A percentile compares a stretch with the other conserved stretches of the same genome.
phyloP scores from a whole-genome alignment of 2,329 filamentous ascomycete species.

The Myriosclerotinia curreyana region DNA sequence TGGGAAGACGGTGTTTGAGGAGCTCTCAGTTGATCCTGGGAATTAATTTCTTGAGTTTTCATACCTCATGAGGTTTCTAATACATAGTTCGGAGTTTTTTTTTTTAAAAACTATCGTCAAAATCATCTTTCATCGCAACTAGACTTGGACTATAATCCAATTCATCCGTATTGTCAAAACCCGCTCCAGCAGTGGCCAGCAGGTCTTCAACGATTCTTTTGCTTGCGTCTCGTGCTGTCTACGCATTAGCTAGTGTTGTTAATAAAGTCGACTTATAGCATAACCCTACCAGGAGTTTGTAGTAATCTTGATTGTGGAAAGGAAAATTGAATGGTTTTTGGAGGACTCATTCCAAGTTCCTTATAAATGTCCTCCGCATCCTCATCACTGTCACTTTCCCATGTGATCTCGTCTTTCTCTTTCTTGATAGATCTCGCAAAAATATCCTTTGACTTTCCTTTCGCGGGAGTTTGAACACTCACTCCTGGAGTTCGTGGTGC shows the following conservation, averaged over 20 bases:
- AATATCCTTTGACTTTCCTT: slow-evolving; percentile 50
- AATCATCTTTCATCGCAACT: slow-evolving; percentile 61
- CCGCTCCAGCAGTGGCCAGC: slow-evolving; percentile 72
- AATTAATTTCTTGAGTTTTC: slow-evolving; percentile 8
- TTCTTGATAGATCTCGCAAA: slow-evolving; percentile 41
- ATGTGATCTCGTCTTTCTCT: slow-evolving; percentile 57
- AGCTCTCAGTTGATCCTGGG: not conserved
- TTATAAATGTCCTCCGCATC: slow-evolving; percentile 59
- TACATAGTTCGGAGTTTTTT: slow-evolving; percentile 29
- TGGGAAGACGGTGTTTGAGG: not conserved
- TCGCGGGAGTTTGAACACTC: slow-evolving; percentile 76
- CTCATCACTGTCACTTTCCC: slow-evolving; percentile 66
- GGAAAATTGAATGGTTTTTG: slow-evolving; percentile 88
- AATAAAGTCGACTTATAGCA: not conserved
- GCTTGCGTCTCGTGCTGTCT: slow-evolving; percentile 72
- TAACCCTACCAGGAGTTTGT: slow-evolving; percentile 70
- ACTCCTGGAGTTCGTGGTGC: slow-evolving; percentile 72
- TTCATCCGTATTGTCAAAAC: slow-evolving; percentile 49
- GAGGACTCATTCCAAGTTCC: slow-evolving; percentile 72
- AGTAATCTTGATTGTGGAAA: slow-evolving; percentile 72
- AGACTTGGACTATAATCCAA: slow-evolving; percentile 62
- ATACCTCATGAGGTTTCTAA: slow-evolving; percentile 11
- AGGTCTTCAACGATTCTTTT: slow-evolving; percentile 79
- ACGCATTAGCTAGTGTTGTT: slow-evolving; percentile 8
- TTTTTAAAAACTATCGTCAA: slow-evolving; percentile 59